Evolutionary conservation across 495 filamentous ascomycete genomes (phyloP).

Genomic region (Podospora conica): DNA sequence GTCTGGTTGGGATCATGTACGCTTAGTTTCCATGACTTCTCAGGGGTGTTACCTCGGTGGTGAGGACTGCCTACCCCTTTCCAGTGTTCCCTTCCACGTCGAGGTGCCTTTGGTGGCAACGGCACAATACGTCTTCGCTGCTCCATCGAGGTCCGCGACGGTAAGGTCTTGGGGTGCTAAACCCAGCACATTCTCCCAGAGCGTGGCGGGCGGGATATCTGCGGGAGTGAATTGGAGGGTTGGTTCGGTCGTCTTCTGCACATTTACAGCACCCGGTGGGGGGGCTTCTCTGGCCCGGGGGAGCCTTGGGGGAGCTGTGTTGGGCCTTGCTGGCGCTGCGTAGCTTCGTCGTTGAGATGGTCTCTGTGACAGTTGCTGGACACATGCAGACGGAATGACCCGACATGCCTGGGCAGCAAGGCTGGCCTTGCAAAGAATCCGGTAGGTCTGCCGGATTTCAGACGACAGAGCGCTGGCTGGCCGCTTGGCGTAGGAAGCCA

Average conservation of each 20-base stretch:
- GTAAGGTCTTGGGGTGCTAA: conserved; percentile 17
- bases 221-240: conserved; percentile 12
- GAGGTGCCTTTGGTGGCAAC: conserved; percentile 12
- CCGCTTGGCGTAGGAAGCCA: not conserved
- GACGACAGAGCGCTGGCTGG: not conserved
- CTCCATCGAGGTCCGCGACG: conserved; percentile 15
- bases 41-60: not conserved
- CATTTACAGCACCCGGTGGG: not conserved
- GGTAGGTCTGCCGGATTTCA: not conserved
- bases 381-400: not conserved
- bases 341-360: not conserved
- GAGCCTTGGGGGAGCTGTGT: not conserved
- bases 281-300: not conserved
- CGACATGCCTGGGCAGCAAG: not conserved
- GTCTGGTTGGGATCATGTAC: conserved; percentile 9
- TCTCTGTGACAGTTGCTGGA: not conserved
- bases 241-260: not conserved
- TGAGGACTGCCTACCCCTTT: conserved; percentile 12
- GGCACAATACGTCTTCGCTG: conserved; percentile 21
- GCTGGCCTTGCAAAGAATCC: not conserved
- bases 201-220: conserved; percentile 23
- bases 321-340: not conserved
- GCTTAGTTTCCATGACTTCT: conserved; percentile 6
- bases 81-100: conserved; percentile 13
- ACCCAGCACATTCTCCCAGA: conserved; percentile 16